Evolutionary conservation across 2,329 filamentous ascomycete genomes (phyloP), one percentile per base, ranked within the genome.

Genomic region (Xylaria sp.): DNA sequence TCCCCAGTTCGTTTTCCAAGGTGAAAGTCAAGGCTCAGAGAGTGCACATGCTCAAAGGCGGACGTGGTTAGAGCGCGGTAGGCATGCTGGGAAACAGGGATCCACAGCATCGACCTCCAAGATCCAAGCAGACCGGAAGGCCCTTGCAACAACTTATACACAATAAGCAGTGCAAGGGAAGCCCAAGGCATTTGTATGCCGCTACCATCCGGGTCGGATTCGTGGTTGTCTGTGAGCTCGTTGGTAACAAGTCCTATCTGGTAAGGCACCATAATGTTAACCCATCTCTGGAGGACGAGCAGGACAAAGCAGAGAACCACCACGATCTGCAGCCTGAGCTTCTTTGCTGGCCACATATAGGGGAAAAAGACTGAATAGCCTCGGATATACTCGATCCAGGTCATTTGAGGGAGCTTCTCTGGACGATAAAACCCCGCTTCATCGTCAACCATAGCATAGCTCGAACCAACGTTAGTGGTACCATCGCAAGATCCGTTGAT

Each of bases 31-130:
- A 98, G 87, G 80, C 94, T 98, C 41, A 99, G 89, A 60, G 92
- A 91, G 81, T 99, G 96, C 25, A 99, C 96, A 79, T 99, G 96
- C 82, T 98, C 95, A 78, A 99, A 99, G 12, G 95, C 94, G 18
- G 96, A 94, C 1, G 96, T 96, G 6, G 94, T 97, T 67, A 99
- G 87, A 72, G 96, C 94, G 77, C 94, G 91, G 81, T 98, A 99
- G 0, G 95, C 97, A 80, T 98, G 97, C 80, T 99, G 96, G 44
- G 94, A 94, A 66, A 99, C 94, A 0, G 96, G 95, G 60, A 99
- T 96, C 96, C 96, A 99, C 41, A 99, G 85, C 44, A 94, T 89
- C 25, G 93, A 92, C 72, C 96, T 89, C 41, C 92, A 76, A 1
- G 94, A 95, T 8, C 94, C 94, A 41, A 99, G 87, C 56, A 98